Evolutionary conservation across 805 yeast species (phyloP).

Genomic region (Sporopachydermia lactativora): DNA sequence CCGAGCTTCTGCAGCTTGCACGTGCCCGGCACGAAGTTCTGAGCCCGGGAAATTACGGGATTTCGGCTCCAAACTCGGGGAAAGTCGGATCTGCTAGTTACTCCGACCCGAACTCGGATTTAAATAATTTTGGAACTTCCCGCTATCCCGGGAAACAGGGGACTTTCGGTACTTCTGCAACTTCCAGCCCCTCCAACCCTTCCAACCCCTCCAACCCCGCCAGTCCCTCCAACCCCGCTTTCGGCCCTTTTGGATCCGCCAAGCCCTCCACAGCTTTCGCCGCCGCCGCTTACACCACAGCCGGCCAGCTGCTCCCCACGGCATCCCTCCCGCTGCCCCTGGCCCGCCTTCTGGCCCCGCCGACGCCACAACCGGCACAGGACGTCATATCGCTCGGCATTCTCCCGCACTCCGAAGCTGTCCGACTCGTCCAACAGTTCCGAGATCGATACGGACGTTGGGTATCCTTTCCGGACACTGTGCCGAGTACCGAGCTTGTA

Average conservation of each 20-base stretch:
- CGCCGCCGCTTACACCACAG: slow-evolving; percentile 30
- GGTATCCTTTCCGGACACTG: slow-evolving; percentile 52
- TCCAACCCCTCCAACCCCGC: too few relatives aligned
- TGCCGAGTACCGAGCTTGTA: slow-evolving; percentile 34
- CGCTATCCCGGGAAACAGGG: too few relatives aligned
- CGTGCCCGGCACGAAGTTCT: too few relatives aligned
- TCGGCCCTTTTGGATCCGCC: too few relatives aligned
- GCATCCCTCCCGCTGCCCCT: slow-evolving; percentile 24
- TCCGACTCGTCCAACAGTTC: slow-evolving; percentile 39
- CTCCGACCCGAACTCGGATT: too few relatives aligned
- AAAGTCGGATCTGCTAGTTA: too few relatives aligned
- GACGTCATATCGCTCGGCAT: slow-evolving; percentile 41
- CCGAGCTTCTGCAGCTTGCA: slow-evolving; percentile 3
- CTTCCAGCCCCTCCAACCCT: too few relatives aligned
- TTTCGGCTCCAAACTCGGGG: too few relatives aligned
- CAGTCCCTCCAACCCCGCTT: too few relatives aligned
- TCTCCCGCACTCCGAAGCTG: slow-evolving; percentile 32
- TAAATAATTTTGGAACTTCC: too few relatives aligned
- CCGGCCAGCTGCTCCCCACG: slow-evolving; percentile 20
- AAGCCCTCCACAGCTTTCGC: slow-evolving; percentile 25
- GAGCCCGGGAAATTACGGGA: too few relatives aligned
- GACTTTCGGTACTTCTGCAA: too few relatives aligned
- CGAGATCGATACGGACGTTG: slow-evolving; percentile 61
- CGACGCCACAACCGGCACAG: slow-evolving; percentile 16
- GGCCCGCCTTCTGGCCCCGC: slow-evolving; percentile 18